phyloP scores from a whole-genome alignment of 176 grass and related monocot genomes.

The Secale cereale region DNA sequence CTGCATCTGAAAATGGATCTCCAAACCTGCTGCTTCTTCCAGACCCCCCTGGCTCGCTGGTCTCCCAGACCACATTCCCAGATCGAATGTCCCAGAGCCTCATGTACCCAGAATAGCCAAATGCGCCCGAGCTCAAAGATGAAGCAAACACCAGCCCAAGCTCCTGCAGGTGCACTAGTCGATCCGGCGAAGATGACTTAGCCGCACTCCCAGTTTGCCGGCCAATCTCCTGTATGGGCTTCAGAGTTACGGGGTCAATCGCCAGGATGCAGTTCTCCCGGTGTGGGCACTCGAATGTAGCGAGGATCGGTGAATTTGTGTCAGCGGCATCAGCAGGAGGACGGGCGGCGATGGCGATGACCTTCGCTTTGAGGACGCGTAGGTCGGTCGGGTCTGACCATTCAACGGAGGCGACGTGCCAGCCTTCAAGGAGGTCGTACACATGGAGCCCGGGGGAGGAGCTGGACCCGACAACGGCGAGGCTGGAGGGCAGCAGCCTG shows the following conservation, averaged over 20 bases:
- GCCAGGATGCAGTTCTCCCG: constrained; percentile 80
- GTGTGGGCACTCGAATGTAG: constrained; percentile 74
- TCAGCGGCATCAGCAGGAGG: constrained; percentile 24
- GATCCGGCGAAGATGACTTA: constrained; percentile 54
- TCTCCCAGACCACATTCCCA: constrained; percentile 81
- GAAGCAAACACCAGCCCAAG: constrained; percentile 64
- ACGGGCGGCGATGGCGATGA: constrained; percentile 57
- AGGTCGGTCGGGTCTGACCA: constrained; percentile 68
- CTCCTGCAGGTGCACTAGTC: constrained; percentile 59
- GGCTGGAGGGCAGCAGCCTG: constrained; percentile 33
- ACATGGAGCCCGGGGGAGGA: constrained; percentile 66
- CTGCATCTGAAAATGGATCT: constrained; percentile 75
- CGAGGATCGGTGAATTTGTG: constrained; percentile 48
- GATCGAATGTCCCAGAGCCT: constrained; percentile 77
- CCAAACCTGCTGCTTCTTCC: constrained; percentile 72
- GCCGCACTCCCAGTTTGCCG: constrained; percentile 77
- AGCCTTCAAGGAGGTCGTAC: constrained; percentile 48
- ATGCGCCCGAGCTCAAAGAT: constrained; percentile 67
- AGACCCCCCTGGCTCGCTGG: constrained; percentile 72
- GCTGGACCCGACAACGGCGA: constrained; percentile 50
- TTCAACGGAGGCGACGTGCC: constrained; percentile 57
- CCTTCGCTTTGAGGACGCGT: constrained; percentile 61
- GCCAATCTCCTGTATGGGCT: constrained; percentile 62
- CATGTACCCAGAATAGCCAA: constrained; percentile 96
- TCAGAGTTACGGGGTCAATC: constrained; percentile 65